These are phyloP conservation scores for Cucumis cinereus DNA, from an alignment of 306 rosid species.

Conservation along the genomic window DNA sequence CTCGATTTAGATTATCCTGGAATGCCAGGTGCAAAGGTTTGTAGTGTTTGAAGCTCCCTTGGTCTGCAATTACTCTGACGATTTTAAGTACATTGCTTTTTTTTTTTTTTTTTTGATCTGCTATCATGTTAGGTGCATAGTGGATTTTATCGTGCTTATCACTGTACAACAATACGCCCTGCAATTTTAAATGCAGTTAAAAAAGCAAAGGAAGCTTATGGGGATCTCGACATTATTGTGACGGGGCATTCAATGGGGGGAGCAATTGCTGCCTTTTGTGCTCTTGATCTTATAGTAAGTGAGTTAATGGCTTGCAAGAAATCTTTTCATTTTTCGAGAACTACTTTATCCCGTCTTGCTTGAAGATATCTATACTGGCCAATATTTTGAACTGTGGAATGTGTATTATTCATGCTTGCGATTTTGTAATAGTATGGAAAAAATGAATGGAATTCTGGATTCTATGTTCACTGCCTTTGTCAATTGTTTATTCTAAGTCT, in stretches of 20 bases:
- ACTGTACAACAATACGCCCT: constrained; percentile 71
- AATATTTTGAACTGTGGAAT: not conserved
- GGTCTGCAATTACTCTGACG: not conserved
- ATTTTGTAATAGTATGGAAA: not conserved
- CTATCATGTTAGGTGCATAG: constrained; percentile 57
- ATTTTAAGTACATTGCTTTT: not conserved
- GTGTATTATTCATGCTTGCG: not conserved
- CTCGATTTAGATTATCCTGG: constrained; percentile 79
- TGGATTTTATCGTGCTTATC: constrained; percentile 83
- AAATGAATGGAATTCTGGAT: not conserved
- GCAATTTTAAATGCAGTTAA: constrained; percentile 55
- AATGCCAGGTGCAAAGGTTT: constrained; percentile 87
- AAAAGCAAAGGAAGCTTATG: constrained; percentile 48
- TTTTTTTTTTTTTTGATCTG: constrained; percentile 15
- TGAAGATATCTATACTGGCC: not conserved
- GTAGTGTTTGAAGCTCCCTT: constrained; percentile 12
- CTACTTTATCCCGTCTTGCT: not conserved
- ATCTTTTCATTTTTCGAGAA: not conserved
- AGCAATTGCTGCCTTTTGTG: constrained; percentile 94
- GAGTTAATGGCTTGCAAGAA: not conserved
- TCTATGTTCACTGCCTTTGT: not conserved
- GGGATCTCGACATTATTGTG: constrained; percentile 46
- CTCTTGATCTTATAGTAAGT: constrained; percentile 68
- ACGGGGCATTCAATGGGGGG: constrained; percentile 98
- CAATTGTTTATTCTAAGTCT: not conserved